Evolutionary conservation across 768 basidiomycete genomes (phyloP).

Genomic region (Amanita inopinata): DNA sequence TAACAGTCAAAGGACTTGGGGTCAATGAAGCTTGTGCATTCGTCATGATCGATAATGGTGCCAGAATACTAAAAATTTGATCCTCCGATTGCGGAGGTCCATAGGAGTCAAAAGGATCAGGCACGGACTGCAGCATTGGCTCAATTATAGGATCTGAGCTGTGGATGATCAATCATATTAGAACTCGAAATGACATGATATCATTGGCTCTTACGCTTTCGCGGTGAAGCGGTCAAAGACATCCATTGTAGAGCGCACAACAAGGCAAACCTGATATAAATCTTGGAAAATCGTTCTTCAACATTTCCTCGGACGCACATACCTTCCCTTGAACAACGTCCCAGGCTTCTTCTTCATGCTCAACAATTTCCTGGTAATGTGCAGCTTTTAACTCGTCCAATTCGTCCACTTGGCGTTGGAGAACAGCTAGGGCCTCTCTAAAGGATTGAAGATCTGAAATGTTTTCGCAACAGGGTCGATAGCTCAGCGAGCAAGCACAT

Average conservation of each 20-base stretch:
- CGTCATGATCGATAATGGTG: slow-evolving; percentile 74
- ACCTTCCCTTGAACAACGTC: slow-evolving; percentile 83
- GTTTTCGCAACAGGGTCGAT: background rate
- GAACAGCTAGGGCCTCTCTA: slow-evolving; percentile 67
- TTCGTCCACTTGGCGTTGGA: slow-evolving; percentile 88
- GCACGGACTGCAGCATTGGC: slow-evolving; percentile 80
- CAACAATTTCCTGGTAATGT: slow-evolving; percentile 84
- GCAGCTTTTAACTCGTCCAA: slow-evolving; percentile 75
- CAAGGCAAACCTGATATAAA: slow-evolving; percentile 55
- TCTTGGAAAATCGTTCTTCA: slow-evolving; percentile 10
- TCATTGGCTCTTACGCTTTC: slow-evolving; percentile 55
- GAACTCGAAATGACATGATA: background rate
- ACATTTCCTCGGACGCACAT: slow-evolving; percentile 10
- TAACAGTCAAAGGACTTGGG: slow-evolving; percentile 47
- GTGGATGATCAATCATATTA: slow-evolving; percentile 11
- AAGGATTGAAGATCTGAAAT: slow-evolving; percentile 76
- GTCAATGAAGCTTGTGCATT: slow-evolving; percentile 37
- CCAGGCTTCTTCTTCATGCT: slow-evolving; percentile 96
- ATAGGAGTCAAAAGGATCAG: slow-evolving; percentile 90
- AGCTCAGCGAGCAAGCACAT: slow-evolving; percentile 18
- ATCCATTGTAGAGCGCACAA: slow-evolving; percentile 86
- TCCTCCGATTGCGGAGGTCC: slow-evolving; percentile 82
- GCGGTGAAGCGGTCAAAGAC: slow-evolving; percentile 81
- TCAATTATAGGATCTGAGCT: slow-evolving; percentile 87
- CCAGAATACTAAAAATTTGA: slow-evolving; percentile 88